Evolutionary conservation across 768 basidiomycete species (phyloP), one percentile per base, ranked within the genome.

Genomic region (Glaciozyma antarctica): DNA sequence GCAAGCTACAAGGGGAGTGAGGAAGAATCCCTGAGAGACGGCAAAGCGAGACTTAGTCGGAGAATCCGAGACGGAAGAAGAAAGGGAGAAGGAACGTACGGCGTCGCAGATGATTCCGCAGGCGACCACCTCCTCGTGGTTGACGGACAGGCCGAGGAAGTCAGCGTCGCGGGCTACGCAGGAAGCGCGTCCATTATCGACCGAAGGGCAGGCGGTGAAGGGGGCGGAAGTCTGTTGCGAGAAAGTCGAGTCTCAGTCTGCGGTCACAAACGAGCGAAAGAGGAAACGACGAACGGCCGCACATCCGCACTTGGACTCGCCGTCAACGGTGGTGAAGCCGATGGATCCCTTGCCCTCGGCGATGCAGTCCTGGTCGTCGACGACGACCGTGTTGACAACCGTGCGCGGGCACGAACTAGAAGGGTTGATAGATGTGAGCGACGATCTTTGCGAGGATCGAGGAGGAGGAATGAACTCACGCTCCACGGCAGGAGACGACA

Each of bases 91-190:
- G 13, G 16, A 10, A 24, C 15, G 6, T 19, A 63, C 57, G 49
- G 63, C 63, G 57, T 70, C 69, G 63, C 69, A 70, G 28, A 47
- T 53, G 45, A 66, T 58, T 19, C 56, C 63, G 60, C 69, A 70
- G 52, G 41, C 38, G 51, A 62, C 57, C 19, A 38, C 44, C 57
- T 61, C 60, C 24, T 47, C 12, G 65, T 61, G 60, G 7, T 44
- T 30, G 24, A 17, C 21, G 10, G 65, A 24, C 38, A 58, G 32
- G 47, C 65, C 65, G 47, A 70, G 62, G 69, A 64, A 70, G 65
- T 70, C 69, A 13, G 56, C 28, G 65, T 70, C 69, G 63, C 49
- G 44, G 2, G 60, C 15, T n/a, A 58, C 45, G 69, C 69, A 70
- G 24, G 56, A 56, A 10, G 69, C 62, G 30, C 62, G 62, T 26